A percentile compares a stretch with the other conserved stretches of the same genome.
Evolutionary conservation across 192 early-diverging fungal genomes (phyloP).

Genomic region (Backusella sp.): DNA sequence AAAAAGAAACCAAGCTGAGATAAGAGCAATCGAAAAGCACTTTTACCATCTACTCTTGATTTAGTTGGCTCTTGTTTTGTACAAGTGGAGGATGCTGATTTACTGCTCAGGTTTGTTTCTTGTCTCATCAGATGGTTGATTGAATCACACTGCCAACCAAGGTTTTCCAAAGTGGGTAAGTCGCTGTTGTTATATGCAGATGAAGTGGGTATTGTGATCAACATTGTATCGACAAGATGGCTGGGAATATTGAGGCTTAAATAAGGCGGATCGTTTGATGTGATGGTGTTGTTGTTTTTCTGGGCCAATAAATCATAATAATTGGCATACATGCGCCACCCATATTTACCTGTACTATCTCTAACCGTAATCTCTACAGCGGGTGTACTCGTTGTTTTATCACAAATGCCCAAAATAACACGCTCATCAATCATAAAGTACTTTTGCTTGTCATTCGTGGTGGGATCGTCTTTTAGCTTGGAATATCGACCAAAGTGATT

Average conservation of each 20-base stretch:
- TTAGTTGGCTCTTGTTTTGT: slow-evolving; percentile 30
- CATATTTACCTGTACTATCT: slow-evolving; percentile 68
- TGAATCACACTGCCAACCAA: slow-evolving; percentile 30
- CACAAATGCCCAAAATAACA: slow-evolving; percentile 63
- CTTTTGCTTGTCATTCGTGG: slow-evolving; percentile 42
- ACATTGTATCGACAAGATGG: not conserved
- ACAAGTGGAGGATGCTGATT: not conserved
- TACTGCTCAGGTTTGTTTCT: slow-evolving; percentile 5
- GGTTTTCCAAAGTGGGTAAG: slow-evolving; percentile 31
- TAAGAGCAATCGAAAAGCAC: slow-evolving; percentile 59
- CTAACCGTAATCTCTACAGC: slow-evolving; percentile 58
- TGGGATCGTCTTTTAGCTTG: not conserved
- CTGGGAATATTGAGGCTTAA: not conserved
- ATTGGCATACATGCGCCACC: slow-evolving; percentile 57
- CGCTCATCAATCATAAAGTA: slow-evolving; percentile 66
- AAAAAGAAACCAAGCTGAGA: slow-evolving; percentile 64
- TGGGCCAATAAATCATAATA: slow-evolving; percentile 40
- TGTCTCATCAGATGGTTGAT: slow-evolving; percentile 21
- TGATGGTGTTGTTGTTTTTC: not conserved
- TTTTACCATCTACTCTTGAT: slow-evolving; percentile 17
- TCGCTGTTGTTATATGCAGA: slow-evolving; percentile 10
- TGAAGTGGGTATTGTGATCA: not conserved
- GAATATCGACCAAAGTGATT: slow-evolving; percentile 65
- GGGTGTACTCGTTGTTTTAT: slow-evolving; percentile 19
- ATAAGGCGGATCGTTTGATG: not conserved